Conservation (phyloP, 1,139 yeast species). For the Saccharomyces hybrid region DNA sequence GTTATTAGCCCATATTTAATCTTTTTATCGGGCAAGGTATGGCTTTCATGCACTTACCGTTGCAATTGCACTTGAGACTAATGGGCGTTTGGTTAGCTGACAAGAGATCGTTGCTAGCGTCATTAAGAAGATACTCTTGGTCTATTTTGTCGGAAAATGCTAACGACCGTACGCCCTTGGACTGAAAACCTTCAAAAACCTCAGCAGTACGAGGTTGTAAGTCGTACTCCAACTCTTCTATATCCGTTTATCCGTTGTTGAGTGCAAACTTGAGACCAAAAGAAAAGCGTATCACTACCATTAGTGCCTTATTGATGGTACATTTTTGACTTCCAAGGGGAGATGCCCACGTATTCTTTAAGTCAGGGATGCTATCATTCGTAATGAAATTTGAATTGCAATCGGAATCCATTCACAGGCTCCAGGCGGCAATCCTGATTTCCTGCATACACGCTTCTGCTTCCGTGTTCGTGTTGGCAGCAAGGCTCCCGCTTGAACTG, state of each 20-base stretch:
- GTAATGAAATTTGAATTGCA: neutral
- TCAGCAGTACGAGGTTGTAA: neutral
- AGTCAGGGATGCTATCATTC: too few relatives aligned
- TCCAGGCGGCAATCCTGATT: too few relatives aligned
- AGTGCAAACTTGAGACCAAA: neutral
- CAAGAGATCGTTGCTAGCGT: neutral
- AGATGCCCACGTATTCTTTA: neutral
- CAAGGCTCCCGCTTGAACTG: too few relatives aligned
- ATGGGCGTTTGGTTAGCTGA: too few relatives aligned
- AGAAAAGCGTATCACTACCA: neutral
- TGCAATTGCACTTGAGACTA: neutral
- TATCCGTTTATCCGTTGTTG: neutral
- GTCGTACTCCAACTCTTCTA: neutral
- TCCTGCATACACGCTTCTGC: too few relatives aligned
- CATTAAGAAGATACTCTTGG: neutral
- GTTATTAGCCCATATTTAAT: constrained; percentile 13
- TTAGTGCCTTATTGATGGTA: neutral
- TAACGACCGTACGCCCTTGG: too few relatives aligned
- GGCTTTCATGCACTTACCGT: constrained; percentile 4
- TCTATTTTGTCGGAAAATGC: neutral
- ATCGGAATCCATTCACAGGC: neutral
- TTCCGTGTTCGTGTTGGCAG: too few relatives aligned
- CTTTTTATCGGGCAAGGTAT: neutral
- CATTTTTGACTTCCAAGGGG: neutral
- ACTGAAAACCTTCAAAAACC: too few relatives aligned